Evolutionary conservation across 2,329 filamentous ascomycete genomes (phyloP), one percentile per base, ranked within the genome.

Genomic region (Chaetomiaceae sp.): DNA sequence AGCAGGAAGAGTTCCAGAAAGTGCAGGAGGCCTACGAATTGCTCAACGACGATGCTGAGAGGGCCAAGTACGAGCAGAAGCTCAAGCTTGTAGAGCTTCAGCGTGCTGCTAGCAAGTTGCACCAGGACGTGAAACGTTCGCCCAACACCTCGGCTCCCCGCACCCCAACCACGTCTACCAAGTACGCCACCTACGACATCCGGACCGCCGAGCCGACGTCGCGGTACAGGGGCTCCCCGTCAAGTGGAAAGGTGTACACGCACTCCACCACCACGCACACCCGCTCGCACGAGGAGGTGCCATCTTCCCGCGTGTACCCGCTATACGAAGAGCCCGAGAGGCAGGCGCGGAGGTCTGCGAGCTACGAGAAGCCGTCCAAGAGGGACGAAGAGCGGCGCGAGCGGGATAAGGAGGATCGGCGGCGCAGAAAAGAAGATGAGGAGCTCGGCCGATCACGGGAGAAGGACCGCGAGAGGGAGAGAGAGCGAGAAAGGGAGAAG

Each of bases 21-120:
- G 87, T 97, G 27, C 90, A 96, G 65, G 81, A 90, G 58, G 90
- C 93, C 41, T 98, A 95, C 67, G 93, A 97, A 67, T 74, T 93
- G 24, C 78, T 98, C 50, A 86, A 81, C 60, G 84, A 96, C 62
- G 85, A 91, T 22, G 73, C 70, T 6, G 80, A 83, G 62, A 75
- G 88, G 49, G 67, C 72, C 48, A 81, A 82, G 56, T 95, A 96
- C 65, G 88, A 97, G 66, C 81, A 88, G 42, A 77, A 83, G 61
- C 73, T 84, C 51, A 80, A 75, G 58, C 65, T 90, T 52, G 79
- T 78, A 41, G 79, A 83, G 62, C 68, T 88, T 58, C 76, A 78
- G 42, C 67, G 77, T 56, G 60, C 52, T 30, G 55, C 50, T 27
- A 54, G 49, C 43, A 53, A 55, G 45, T 35, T 69, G 53, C 42